Conservation (phyloP, 139 green algal genomes). For the Picochlorum sp. region DNA sequence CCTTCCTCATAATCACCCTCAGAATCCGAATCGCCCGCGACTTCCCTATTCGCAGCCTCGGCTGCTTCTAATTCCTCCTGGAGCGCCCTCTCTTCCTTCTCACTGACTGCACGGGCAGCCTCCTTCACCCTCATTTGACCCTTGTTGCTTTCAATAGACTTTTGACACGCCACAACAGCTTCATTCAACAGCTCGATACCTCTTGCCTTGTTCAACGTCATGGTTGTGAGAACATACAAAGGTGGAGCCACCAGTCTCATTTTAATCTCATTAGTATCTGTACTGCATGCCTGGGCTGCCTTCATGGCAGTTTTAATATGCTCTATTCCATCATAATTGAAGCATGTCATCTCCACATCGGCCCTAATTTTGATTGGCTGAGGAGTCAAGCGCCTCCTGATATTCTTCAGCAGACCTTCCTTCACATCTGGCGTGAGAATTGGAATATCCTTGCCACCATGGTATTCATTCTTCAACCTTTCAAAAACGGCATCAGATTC, state of each 20-base stretch:
- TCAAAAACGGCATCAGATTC: constrained; percentile 54
- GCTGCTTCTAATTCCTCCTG: constrained; percentile 80
- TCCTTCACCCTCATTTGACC: constrained; percentile 92
- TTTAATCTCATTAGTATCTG: constrained; percentile 80
- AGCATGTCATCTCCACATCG: constrained; percentile 98
- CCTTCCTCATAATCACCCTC: constrained; percentile 51
- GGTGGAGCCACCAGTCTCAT: constrained; percentile 97
- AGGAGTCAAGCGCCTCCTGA: constrained; percentile 94
- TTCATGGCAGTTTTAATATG: constrained; percentile 92
- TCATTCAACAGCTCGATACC: constrained; percentile 58
- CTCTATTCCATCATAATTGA: constrained; percentile 92
- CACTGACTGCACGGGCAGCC: constrained; percentile 81
- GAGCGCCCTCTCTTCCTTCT: constrained; percentile 84
- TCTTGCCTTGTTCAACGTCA: constrained; percentile 84
- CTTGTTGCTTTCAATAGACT: constrained; percentile 65
- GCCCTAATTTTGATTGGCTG: constrained; percentile 97
- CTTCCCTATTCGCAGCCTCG: constrained; percentile 52
- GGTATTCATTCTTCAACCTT: constrained; percentile 47
- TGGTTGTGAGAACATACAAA: constrained; percentile 95
- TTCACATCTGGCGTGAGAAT: constrained; percentile 61
- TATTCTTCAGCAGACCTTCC: constrained; percentile 88
- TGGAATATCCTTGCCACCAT: constrained; percentile 38
- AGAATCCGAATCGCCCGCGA: constrained; percentile 32
- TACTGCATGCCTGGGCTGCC: constrained; percentile 48
- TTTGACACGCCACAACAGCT: constrained; percentile 64